Conservation (phyloP, 192 early-diverging fungal species). For the Pilobolus umbonatus region DNA sequence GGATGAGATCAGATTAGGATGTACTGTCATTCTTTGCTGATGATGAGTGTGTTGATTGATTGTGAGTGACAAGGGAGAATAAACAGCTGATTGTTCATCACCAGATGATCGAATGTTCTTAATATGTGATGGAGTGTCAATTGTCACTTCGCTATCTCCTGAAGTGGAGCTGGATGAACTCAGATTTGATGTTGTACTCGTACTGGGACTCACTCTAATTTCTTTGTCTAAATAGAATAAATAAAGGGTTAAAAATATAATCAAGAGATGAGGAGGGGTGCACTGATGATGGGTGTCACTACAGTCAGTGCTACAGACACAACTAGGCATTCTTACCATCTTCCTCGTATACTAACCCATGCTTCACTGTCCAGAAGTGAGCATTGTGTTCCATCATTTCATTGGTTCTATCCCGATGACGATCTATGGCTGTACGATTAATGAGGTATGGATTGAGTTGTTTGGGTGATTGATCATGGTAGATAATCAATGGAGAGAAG, state of each 20-base stretch:
- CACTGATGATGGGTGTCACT: slow-evolving; percentile 11
- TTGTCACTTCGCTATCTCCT: slow-evolving; percentile 25
- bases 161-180: slow-evolving; percentile 23
- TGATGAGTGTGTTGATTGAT: not conserved
- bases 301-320: too few relatives aligned
- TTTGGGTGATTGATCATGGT: slow-evolving; percentile 7
- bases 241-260: slow-evolving; percentile 8
- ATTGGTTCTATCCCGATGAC: slow-evolving; percentile 14
- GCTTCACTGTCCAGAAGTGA: slow-evolving; percentile 14
- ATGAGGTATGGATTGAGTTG: not conserved
- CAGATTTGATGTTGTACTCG: slow-evolving; percentile 23
- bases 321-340: too few relatives aligned
- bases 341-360: not conserved
- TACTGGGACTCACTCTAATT: slow-evolving; percentile 22
- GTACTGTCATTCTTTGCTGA: not conserved
- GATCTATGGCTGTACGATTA: slow-evolving; percentile 16
- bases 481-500: slow-evolving; percentile 19
- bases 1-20: not conserved
- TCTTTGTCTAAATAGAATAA: slow-evolving; percentile 8
- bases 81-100: slow-evolving; percentile 8
- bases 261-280: not conserved
- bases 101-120: slow-evolving; percentile 2
- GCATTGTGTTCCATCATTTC: slow-evolving; percentile 24
- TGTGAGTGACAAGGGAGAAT: slow-evolving; percentile 11
- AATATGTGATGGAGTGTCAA: slow-evolving; percentile 7